These are phyloP conservation scores for Monilinia aucupariae DNA, from an alignment of 2,329 filamentous ascomycete genomes.

Conservation along the genomic window DNA sequence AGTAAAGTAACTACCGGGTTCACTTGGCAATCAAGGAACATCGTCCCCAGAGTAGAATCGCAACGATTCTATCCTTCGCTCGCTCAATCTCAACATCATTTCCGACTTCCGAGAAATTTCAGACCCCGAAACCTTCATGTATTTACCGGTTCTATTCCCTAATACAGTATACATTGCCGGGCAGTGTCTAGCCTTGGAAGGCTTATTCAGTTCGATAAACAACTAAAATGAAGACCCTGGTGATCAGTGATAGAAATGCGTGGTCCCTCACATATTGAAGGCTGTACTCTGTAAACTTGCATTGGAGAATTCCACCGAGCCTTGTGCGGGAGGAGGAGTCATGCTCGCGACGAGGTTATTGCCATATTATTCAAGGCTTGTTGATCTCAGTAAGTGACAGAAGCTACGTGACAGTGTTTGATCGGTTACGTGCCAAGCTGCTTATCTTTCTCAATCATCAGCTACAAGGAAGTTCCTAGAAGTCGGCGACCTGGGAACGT, in stretches of 20 bases:
- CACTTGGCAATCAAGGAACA: not conserved
- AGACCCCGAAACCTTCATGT: not conserved
- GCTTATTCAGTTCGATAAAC: not conserved
- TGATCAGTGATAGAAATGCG: not conserved
- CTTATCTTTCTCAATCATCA: not conserved
- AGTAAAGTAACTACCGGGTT: not conserved
- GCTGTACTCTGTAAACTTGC: not conserved
- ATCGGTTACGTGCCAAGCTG: not conserved
- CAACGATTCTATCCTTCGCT: not conserved
- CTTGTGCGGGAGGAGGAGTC: not conserved
- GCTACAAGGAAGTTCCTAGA: not conserved
- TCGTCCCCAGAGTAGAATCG: no score
- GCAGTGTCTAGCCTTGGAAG: constrained; percentile 1
- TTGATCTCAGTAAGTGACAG: not conserved
- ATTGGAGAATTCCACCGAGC: no score
- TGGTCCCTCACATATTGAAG: not conserved
- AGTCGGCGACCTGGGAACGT: constrained; percentile 1
- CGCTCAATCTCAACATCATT: not conserved
- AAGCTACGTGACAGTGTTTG: not conserved
- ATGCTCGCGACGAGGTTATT: not conserved
- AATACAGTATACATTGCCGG: not conserved
- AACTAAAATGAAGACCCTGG: not conserved
- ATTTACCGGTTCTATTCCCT: not conserved
- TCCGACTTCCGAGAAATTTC: not conserved
- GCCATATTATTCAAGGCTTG: not conserved